Percentiles rank a stretch among this genome's conserved stretches.
Evolutionary conservation across 108 stramenopile species (phyloP).

Genomic region (Pseudonitzschia pungens): DNA sequence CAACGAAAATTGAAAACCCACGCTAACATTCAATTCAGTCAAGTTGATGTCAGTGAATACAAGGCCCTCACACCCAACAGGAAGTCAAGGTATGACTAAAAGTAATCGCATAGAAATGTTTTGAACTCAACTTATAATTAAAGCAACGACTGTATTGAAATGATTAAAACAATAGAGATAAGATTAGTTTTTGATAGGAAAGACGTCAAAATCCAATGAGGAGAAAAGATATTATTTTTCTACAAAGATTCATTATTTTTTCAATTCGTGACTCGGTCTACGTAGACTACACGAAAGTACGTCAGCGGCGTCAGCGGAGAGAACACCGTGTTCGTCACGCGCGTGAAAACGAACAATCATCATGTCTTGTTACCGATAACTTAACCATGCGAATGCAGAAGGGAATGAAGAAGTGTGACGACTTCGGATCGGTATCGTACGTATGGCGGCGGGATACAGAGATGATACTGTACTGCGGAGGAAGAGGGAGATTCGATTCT

Average conservation of each 20-base stretch:
- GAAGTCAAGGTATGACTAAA: slow-evolving; percentile 76
- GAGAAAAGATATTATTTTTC: not conserved
- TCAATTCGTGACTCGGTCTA: not conserved
- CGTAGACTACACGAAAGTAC: not conserved
- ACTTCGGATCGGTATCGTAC: not conserved
- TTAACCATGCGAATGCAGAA: not conserved
- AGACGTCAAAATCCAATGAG: too few relatives aligned
- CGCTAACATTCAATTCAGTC: slow-evolving; percentile 73
- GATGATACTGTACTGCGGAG: not conserved
- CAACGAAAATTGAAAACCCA: slow-evolving; percentile 86
- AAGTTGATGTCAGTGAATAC: slow-evolving; percentile 81
- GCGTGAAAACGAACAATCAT: not conserved
- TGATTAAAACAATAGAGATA: too few relatives aligned
- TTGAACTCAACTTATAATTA: too few relatives aligned
- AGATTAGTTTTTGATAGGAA: too few relatives aligned
- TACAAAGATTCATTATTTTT: not conserved
- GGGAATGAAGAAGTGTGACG: not conserved
- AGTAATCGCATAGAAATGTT: not conserved
- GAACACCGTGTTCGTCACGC: not conserved
- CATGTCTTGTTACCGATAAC: not conserved
- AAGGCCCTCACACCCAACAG: slow-evolving; percentile 58
- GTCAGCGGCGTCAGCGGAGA: not conserved
- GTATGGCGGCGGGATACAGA: not conserved
- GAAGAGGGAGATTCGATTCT: not conserved
- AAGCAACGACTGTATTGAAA: too few relatives aligned